A percentile compares a stretch with the other conserved stretches of the same genome.
phyloP scores from a whole-genome alignment of 768 basidiomycete species.

The Podaxis sp. region DNA sequence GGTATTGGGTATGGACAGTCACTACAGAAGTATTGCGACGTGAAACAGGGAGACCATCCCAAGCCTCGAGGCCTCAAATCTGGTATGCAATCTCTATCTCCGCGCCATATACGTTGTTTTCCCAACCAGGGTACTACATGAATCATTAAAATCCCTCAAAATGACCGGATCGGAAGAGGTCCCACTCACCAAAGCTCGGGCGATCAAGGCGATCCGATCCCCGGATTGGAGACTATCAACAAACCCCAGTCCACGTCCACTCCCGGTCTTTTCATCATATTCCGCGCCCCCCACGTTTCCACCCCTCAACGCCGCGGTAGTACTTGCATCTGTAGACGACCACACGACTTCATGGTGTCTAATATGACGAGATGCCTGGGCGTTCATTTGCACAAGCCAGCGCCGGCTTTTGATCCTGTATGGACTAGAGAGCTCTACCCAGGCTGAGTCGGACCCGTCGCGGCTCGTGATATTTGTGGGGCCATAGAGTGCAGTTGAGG shows the following conservation, averaged over 20 bases:
- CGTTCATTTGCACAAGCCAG: slow-evolving; percentile 27
- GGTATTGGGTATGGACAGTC: not conserved
- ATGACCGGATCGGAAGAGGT: not conserved
- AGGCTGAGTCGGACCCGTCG: not conserved
- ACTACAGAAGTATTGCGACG: not conserved
- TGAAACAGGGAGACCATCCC: not conserved
- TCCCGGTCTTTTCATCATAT: slow-evolving; percentile 12
- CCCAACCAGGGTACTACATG: slow-evolving; percentile 25
- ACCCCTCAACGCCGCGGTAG: not conserved
- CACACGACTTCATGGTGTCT: slow-evolving; percentile 21
- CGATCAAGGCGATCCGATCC: slow-evolving; percentile 22
- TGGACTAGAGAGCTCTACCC: slow-evolving; percentile 14
- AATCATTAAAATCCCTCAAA: not conserved
- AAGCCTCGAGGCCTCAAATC: slow-evolving; percentile 6
- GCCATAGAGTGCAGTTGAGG: not conserved
- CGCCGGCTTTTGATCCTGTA: slow-evolving; percentile 7
- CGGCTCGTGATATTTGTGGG: not conserved
- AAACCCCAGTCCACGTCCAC: slow-evolving; percentile 15
- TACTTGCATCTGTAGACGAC: slow-evolving; percentile 10
- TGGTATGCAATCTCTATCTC: slow-evolving; percentile 24
- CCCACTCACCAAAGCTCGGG: slow-evolving; percentile 22
- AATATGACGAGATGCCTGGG: slow-evolving; percentile 17
- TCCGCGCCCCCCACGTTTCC: not conserved
- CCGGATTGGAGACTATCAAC: slow-evolving; percentile 12
- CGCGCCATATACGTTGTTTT: slow-evolving; percentile 18